These are phyloP conservation scores for Escallonia rubra DNA, from an alignment of 129 eudicot genomes.

Conservation along the genomic window DNA sequence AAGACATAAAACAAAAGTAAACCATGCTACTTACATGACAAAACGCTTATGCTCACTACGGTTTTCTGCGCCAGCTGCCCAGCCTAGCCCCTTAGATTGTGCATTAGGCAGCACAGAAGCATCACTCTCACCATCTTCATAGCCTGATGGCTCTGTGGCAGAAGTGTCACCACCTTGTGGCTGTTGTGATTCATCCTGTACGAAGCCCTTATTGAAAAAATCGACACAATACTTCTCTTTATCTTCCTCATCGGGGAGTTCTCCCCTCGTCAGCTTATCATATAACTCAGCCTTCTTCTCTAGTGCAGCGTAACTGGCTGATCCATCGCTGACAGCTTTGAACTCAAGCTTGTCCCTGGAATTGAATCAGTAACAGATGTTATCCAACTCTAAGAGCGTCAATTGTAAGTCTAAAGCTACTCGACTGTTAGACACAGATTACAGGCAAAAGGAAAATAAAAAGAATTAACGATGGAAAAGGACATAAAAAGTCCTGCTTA, in stretches of 20 bases:
- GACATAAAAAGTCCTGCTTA: background rate
- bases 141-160: constrained; percentile 23
- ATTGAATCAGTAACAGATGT: background rate
- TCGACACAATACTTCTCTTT: constrained; percentile 91
- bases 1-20: background rate
- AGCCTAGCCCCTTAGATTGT: constrained; percentile 50
- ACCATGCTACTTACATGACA: constrained; percentile 42
- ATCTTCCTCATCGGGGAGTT: constrained; percentile 87
- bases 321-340: constrained; percentile 80
- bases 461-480: background rate
- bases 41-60: constrained; percentile 74
- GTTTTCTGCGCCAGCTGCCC: constrained; percentile 48
- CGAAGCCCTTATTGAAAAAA: constrained; percentile 58
- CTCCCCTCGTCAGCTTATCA: constrained; percentile 78
- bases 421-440: background rate
- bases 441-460: background rate
- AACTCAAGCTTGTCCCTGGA: constrained; percentile 90
- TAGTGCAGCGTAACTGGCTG: constrained; percentile 88
- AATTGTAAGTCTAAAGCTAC: background rate
- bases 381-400: background rate
- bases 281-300: constrained; percentile 87
- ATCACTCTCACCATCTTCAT: constrained; percentile 30
- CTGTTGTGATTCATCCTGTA: constrained; percentile 41
- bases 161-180: constrained; percentile 28
- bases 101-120: constrained; percentile 29